Base-by-base conservation (phyloP, 805 yeast genomes). In the Candida sanyiensis region DNA sequence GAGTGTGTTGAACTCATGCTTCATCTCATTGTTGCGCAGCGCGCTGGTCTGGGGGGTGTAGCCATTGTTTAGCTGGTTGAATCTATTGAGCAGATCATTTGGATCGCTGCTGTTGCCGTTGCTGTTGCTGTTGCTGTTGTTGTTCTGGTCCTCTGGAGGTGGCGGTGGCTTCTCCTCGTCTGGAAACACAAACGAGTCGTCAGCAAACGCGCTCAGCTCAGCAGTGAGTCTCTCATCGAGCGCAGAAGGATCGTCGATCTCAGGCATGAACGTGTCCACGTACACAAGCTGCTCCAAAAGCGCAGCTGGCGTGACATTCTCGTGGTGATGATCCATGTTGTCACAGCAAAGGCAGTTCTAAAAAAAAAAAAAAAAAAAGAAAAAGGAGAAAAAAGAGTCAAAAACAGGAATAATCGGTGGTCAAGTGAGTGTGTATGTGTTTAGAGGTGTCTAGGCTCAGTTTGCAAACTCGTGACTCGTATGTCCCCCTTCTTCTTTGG, bases 191-290 rank as follows among this genome's bases (percentile, higher is more conserved):
- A 83, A 83, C 3, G 85, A 72, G 43, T 82, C 89, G 50, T 83
- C 89, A 0, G 89, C 90, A 69, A 83, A 83, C 1, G 88, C 89
- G 13, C 86, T 83, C 46, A 83, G 67, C 52, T 83, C 93, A 13
- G 74, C 75, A 6, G 77, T 71, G 19, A 74, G 50, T 37, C 73
- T 70, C 44, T 73, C 77, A 47, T 74, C 79, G 20, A 73, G 62
- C 27, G 63, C 62, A 7, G 59, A 48, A 6, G 62, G 63, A 62
- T 64, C 61, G 45, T 63, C 64, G 54, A 60, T 47, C 50, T 71
- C 74, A 6, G 77, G 77, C 67, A 83, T 73, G 52, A 83, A 81
- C 45, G 80, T 81, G 55, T 83, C 94, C 25, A 83, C 84, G 50
- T 82, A 83, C 3, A 84, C 89, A 41, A 83, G 64, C 63, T 83